phyloP scores from a whole-genome alignment of 805 yeast species.

The Schwanniomyces pseudopolymorphus region DNA sequence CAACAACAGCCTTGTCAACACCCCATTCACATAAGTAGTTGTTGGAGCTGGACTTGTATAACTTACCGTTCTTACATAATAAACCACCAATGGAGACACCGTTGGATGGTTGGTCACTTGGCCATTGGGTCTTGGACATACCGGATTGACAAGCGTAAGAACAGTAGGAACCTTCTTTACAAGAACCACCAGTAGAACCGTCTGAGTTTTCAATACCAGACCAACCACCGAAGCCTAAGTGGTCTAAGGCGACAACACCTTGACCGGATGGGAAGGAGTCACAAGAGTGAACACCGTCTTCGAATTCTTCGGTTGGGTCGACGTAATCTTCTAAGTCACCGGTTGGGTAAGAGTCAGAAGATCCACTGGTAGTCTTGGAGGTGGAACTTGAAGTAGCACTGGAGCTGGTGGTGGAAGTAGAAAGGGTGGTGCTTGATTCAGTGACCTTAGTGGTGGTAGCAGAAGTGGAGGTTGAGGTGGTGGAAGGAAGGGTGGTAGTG shows the following conservation, averaged over 20 bases:
- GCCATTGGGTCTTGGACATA: slow-evolving; percentile 99
- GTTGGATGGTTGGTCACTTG: slow-evolving; percentile 76
- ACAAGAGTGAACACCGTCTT: slow-evolving; percentile 73
- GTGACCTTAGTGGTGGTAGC: slow-evolving; percentile 12
- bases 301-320: slow-evolving; percentile 60
- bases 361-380: slow-evolving; percentile 21
- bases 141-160: slow-evolving; percentile 98
- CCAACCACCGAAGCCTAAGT: slow-evolving; percentile 70
- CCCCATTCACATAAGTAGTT: slow-evolving; percentile 89
- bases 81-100: slow-evolving; percentile 97
- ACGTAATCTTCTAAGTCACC: slow-evolving; percentile 55
- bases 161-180: slow-evolving; percentile 91
- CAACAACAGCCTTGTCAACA: slow-evolving; percentile 63
- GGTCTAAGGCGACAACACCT: slow-evolving; percentile 68
- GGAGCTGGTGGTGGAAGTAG: slow-evolving; percentile 10
- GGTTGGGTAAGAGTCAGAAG: slow-evolving; percentile 28
- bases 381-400: slow-evolving; percentile 23
- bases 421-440: slow-evolving; percentile 6
- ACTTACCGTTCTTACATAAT: slow-evolving; percentile 76
- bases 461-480: slow-evolving; percentile 16
- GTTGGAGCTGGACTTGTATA: slow-evolving; percentile 72
- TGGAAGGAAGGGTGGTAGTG: slow-evolving; percentile 18
- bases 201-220: slow-evolving; percentile 67
- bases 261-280: slow-evolving; percentile 72
- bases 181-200: slow-evolving; percentile 62